Evolutionary conservation across 805 yeast genomes (phyloP).

Genomic region (Candida insectorum): DNA sequence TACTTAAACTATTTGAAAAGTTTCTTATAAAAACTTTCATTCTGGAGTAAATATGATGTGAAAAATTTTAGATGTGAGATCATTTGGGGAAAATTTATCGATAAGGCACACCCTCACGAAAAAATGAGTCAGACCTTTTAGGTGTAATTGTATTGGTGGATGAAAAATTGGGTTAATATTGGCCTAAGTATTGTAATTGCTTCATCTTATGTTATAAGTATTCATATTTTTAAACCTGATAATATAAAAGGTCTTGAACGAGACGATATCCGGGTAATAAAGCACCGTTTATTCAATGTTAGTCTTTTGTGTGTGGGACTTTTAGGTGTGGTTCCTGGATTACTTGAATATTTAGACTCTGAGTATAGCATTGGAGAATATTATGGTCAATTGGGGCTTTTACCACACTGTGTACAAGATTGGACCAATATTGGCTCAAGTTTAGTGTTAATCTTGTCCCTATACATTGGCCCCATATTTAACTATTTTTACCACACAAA

Average conservation of each 20-base stretch:
- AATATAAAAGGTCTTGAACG: constrained; percentile 24
- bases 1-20: constrained; percentile 16
- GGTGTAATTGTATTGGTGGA: constrained; percentile 10
- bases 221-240: constrained; percentile 33
- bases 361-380: no score
- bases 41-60: neutral
- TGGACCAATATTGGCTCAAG: no score
- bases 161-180: neutral
- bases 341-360: no score
- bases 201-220: constrained; percentile 39
- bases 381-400: no score
- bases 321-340: constrained; percentile 30
- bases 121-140: constrained; percentile 15
- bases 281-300: constrained; percentile 38
- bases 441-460: no score
- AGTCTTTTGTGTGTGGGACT: constrained; percentile 26
- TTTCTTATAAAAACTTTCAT: constrained; percentile 12
- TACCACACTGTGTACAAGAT: no score
- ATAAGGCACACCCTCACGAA: constrained; percentile 1
- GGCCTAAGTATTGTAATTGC: constrained; percentile 33
- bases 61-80: no score
- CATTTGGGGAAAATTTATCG: no score
- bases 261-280: constrained; percentile 42
- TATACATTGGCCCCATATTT: constrained; percentile 49
- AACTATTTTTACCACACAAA: no score